Percentiles rank a stretch among this genome's conserved stretches.
These are phyloP conservation scores for Oryza punctata DNA, from an alignment of 176 grass and related monocot genomes.

Conservation along the genomic window DNA sequence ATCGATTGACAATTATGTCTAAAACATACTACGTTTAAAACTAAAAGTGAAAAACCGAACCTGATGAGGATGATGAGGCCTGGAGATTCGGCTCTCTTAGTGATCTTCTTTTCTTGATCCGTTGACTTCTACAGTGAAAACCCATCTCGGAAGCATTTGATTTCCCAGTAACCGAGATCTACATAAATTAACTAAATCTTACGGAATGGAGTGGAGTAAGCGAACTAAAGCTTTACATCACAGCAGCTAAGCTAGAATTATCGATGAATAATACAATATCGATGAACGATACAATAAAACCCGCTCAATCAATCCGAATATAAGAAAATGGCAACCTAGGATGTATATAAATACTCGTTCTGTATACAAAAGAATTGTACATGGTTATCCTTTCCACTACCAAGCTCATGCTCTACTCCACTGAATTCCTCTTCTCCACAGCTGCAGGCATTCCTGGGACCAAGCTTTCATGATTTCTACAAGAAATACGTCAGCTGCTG, in stretches of 20 bases:
- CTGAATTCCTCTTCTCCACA: not conserved
- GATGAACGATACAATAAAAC: not conserved
- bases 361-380: conserved; percentile 42
- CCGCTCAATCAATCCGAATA: conserved; percentile 23
- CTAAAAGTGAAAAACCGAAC: too few relatives aligned
- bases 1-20: too few relatives aligned
- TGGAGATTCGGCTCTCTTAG: too few relatives aligned
- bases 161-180: too few relatives aligned
- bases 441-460: not conserved
- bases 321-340: conserved; percentile 20
- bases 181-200: too few relatives aligned
- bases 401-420: not conserved
- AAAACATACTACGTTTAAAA: too few relatives aligned
- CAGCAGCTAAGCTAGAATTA: not conserved
- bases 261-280: not conserved
- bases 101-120: too few relatives aligned
- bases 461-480: conserved; percentile 32
- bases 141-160: too few relatives aligned
- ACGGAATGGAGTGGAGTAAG: too few relatives aligned
- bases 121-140: too few relatives aligned
- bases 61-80: too few relatives aligned
- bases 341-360: conserved; percentile 24
- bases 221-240: not conserved
- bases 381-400: not conserved
- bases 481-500: conserved; percentile 91